Evolutionary conservation across 2,329 filamentous ascomycete species (phyloP).

Genomic region (Exophiala phaeomuriformis): DNA sequence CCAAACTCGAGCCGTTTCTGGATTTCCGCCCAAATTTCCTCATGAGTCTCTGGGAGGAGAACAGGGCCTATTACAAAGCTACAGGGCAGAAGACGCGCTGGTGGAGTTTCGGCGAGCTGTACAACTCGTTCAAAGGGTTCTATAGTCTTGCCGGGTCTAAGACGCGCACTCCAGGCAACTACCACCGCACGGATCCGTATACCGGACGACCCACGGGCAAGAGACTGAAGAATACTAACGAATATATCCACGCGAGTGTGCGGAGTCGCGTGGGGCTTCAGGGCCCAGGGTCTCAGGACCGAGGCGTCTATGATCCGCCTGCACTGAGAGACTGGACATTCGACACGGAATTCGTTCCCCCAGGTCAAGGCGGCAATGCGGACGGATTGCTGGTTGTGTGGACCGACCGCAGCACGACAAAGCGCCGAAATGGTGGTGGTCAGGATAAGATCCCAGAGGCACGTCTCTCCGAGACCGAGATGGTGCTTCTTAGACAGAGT

Average conservation of each 20-base stretch:
- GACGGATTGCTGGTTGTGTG: conserved; percentile 25
- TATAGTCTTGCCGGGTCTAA: conserved; percentile 25
- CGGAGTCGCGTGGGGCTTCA: conserved; percentile 24
- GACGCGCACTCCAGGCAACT: conserved; percentile 28
- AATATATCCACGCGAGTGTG: conserved; percentile 29
- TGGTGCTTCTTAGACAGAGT: conserved; percentile 22
- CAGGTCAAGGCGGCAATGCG: conserved; percentile 18
- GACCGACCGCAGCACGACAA: conserved; percentile 16
- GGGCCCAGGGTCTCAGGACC: conserved; percentile 24
- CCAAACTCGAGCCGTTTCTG: conserved; percentile 33
- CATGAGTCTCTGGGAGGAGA: conserved; percentile 22
- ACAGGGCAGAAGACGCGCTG: conserved; percentile 24
- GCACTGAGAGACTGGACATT: conserved; percentile 27
- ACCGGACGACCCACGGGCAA: conserved; percentile 23
- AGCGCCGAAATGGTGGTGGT: conserved; percentile 15
- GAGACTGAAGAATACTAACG: conserved; percentile 28
- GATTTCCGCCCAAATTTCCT: conserved; percentile 27
- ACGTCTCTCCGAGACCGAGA: conserved; percentile 22
- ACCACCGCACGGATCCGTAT: conserved; percentile 25
- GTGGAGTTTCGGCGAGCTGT: conserved; percentile 28
- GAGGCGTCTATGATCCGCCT: conserved; percentile 24
- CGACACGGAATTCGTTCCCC: conserved; percentile 15
- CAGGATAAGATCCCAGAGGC: conserved; percentile 27
- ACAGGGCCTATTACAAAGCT: conserved; percentile 21
- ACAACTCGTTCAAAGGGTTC: conserved; percentile 25